Evolutionary conservation across 2,329 filamentous ascomycete species (phyloP), one percentile per base, ranked within the genome.

Genomic region (Diaporthe citrichinensis): DNA sequence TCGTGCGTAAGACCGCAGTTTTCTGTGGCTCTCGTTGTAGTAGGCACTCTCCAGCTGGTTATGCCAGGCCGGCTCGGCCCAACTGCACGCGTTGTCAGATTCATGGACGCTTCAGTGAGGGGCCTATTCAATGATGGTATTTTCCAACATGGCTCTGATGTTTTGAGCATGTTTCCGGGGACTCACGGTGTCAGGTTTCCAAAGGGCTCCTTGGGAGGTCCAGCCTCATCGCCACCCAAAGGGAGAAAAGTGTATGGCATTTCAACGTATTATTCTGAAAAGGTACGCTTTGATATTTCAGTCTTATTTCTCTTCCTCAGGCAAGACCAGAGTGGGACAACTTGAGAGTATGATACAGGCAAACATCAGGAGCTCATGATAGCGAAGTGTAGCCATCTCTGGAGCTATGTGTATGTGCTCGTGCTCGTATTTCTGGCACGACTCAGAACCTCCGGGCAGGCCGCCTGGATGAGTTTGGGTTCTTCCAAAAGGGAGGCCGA

Each of bases 11-110:
- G 89, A 85, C 71, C 91, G 90, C 2, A 94, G 85, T n/a, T 82
- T 84, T 44, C 88, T 87, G 80, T 94, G 92, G 3, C 89, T 89
- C 20, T 88, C 86, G 39, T 88, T 92, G 85, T 94, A 94, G 83
- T 93, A 93, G 0, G 91, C 90, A 3, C 81, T 82, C 9, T 79
- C 76, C 8, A 82, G 77, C 0, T 79, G 71, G 36, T 78, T 76
- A 69, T 79, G 79, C 82, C 81, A 83, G 0, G 79, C 79, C 3
- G 82, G 81, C 68, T 83, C 81, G 57, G 77, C 65, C 72, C 75
- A 77, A 3, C 53, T 55, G 25, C 25, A 31, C 6, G 17, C 5
- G 14, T 31, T 17, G 53, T 55, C 25, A 55, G 53, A 55, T 55
- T 15, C 9, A 55, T 55, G 10, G 12, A 1, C 14, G 36, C 0